Percentiles rank a stretch among this genome's conserved stretches.
Conservation (phyloP, 2,329 filamentous ascomycete species). For the Diaporthe destruens region DNA sequence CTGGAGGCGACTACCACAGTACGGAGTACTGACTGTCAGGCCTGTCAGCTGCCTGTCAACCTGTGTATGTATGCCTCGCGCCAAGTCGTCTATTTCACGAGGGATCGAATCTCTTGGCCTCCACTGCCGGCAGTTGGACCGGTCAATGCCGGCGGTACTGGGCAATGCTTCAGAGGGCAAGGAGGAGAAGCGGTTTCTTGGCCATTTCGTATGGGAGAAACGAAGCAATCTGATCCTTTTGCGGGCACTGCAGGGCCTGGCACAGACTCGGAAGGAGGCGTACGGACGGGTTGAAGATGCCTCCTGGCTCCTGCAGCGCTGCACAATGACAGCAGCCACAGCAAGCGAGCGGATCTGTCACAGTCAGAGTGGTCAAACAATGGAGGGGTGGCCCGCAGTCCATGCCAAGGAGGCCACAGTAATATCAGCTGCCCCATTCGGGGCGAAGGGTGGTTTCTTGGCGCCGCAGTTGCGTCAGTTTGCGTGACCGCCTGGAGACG, state of each 20-base stretch:
- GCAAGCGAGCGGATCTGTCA: neutral
- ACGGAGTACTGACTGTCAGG: neutral
- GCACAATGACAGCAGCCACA: conserved; percentile 1
- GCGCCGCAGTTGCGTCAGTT: conserved; percentile 21
- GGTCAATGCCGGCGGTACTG: neutral
- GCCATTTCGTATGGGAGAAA: neutral
- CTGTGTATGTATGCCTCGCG: neutral
- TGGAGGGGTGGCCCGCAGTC: conserved; percentile 9
- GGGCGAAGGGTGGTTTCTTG: conserved; percentile 12
- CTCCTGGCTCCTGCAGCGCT: conserved; percentile 2
- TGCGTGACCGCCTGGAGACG: conserved; percentile 28
- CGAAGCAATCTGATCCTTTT: neutral
- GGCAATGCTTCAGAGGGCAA: neutral
- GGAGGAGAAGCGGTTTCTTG: neutral
- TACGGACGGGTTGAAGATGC: neutral
- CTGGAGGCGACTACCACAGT: neutral
- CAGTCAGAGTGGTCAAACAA: conserved; percentile 4
- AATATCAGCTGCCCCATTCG: conserved; percentile 26
- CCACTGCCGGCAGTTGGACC: neutral
- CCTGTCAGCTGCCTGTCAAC: neutral
- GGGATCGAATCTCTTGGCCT: neutral
- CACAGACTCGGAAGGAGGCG: neutral
- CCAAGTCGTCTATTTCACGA: neutral
- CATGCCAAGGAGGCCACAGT: conserved; percentile 30
- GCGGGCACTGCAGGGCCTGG: conserved; percentile 9